phyloP scores from a whole-genome alignment of 768 basidiomycete genomes.

The Collybiopsis luxurians region DNA sequence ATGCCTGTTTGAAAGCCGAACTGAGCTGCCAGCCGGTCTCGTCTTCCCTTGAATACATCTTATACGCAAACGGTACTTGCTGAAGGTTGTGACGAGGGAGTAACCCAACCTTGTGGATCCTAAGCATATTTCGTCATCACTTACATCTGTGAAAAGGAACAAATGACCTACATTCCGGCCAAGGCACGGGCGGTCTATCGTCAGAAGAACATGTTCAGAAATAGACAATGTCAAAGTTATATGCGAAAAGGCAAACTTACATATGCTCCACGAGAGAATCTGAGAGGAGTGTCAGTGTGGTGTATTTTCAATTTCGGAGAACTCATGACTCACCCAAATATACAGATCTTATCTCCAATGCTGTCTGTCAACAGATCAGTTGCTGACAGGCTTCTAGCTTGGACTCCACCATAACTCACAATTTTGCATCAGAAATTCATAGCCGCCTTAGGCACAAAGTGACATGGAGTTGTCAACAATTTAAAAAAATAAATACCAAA shows the following conservation, averaged over 20 bases:
- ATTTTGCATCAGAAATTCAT: conserved; percentile 62
- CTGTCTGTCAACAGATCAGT: conserved; percentile 30
- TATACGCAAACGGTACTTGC: conserved; percentile 61
- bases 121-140: not conserved
- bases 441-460: conserved; percentile 38
- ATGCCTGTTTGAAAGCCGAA: conserved; percentile 53
- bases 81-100: conserved; percentile 42
- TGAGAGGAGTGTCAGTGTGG: not conserved
- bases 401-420: conserved; percentile 39
- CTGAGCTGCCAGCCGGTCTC: conserved; percentile 45
- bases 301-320: not conserved
- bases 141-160: not conserved
- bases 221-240: conserved; percentile 39
- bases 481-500: not conserved
- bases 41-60: conserved; percentile 57
- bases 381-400: not conserved
- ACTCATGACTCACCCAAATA: conserved; percentile 22
- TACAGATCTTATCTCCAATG: conserved; percentile 22
- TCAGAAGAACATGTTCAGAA: conserved; percentile 30
- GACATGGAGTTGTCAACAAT: not conserved
- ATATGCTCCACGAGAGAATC: conserved; percentile 69
- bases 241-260: conserved; percentile 25
- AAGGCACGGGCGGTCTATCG: conserved; percentile 11
- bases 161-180: conserved; percentile 1
- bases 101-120: conserved; percentile 25